These are phyloP conservation scores for Theobroma cacao DNA, from an alignment of 345 rosid genomes.

Conservation along the genomic window DNA sequence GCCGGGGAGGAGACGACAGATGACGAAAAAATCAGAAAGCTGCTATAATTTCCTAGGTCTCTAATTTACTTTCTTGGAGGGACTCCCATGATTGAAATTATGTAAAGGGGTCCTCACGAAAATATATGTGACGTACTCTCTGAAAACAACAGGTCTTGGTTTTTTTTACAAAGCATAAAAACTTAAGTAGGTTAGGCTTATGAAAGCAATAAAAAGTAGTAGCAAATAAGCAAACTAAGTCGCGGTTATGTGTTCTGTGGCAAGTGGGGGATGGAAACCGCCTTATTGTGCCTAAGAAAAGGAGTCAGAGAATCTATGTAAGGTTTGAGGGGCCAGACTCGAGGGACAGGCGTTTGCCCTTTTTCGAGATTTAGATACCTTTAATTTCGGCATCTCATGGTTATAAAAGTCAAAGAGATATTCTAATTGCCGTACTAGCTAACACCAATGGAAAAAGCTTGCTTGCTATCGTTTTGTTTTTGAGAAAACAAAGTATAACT, in stretches of 20 bases:
- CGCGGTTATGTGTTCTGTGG: not conserved
- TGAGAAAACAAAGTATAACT: too few relatives aligned
- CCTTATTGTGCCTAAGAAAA: not conserved
- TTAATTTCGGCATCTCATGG: conserved; percentile 15
- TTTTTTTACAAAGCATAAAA: not conserved
- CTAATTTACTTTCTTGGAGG: not conserved
- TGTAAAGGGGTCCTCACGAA: conserved; percentile 4
- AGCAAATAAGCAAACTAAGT: not conserved
- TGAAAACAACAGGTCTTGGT: not conserved
- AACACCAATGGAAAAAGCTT: not conserved
- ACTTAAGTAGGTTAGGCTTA: not conserved
- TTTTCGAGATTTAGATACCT: not conserved
- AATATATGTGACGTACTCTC: conserved; percentile 7
- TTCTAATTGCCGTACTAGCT: not conserved
- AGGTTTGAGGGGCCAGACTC: not conserved
- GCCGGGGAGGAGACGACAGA: conserved; percentile 2
- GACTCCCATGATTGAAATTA: not conserved
- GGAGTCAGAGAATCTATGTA: not conserved
- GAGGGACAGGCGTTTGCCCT: not conserved
- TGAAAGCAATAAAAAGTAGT: not conserved
- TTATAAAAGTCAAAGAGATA: conserved; percentile 8
- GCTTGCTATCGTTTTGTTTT: not conserved
- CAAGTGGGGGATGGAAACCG: not conserved
- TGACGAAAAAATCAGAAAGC: conserved; percentile 3
- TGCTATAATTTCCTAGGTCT: not conserved